phyloP scores from a whole-genome alignment of 23 red algal genomes.

The Chondrus crispus region DNA sequence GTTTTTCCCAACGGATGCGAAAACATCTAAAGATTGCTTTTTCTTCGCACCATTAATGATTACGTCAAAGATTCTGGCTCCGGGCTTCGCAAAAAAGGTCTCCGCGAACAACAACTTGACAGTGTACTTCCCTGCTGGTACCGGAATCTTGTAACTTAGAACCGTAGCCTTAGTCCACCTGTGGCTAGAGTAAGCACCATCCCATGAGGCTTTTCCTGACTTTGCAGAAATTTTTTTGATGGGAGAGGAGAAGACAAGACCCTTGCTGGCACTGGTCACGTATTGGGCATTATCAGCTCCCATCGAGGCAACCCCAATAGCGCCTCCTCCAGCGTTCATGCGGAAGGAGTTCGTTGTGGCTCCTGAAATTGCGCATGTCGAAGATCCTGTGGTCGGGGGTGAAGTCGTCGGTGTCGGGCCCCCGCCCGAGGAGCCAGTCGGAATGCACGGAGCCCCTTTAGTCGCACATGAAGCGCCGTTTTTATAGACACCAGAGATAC shows the following conservation, averaged over 20 bases:
- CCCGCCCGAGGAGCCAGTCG: too few relatives aligned
- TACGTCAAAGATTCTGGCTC: constrained; percentile 52
- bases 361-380: constrained; percentile 25
- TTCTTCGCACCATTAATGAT: constrained; percentile 47
- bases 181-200: constrained; percentile 41
- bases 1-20: constrained; percentile 43
- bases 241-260: constrained; percentile 3
- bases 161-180: constrained; percentile 39
- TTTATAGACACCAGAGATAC: constrained; percentile 17
- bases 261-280: constrained; percentile 8
- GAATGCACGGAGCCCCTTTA: constrained; percentile 7
- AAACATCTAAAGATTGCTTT: constrained; percentile 36
- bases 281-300: constrained; percentile 56
- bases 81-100: constrained; percentile 16
- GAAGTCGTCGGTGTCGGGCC: constrained; percentile 5
- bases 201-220: constrained; percentile 24
- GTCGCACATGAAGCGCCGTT: not conserved
- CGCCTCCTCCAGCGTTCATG: constrained; percentile 24
- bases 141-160: constrained; percentile 53
- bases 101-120: constrained; percentile 71
- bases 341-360: constrained; percentile 32
- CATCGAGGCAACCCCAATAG: constrained; percentile 16
- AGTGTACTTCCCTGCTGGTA: constrained; percentile 58
- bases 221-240: constrained; percentile 19
- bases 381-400: not conserved